phyloP scores from a whole-genome alignment of 495 filamentous ascomycete species.

The Bombardia bombarda region DNA sequence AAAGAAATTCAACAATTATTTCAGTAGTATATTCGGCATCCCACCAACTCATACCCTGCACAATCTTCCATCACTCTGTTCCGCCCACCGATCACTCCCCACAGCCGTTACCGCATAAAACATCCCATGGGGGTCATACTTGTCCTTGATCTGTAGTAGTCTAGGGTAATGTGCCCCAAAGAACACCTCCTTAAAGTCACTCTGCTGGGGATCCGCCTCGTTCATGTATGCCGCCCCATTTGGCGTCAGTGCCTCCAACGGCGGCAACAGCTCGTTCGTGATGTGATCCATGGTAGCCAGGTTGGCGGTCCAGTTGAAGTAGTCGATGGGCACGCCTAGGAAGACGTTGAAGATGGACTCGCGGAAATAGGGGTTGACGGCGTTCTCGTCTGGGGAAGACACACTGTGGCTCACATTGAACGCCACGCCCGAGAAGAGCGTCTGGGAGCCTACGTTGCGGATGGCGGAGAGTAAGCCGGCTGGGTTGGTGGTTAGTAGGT shows the following conservation, averaged over 20 bases:
- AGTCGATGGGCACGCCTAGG: neutral
- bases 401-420: no score
- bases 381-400: no score
- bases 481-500: no score
- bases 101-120: constrained; percentile 50
- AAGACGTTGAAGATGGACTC: no score
- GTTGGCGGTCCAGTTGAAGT: constrained; percentile 26
- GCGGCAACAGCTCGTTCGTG: neutral
- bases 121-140: constrained; percentile 44
- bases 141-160: constrained; percentile 43
- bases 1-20: no score
- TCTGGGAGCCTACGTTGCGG: no score
- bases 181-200: constrained; percentile 51
- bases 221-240: constrained; percentile 37
- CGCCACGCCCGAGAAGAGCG: no score
- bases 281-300: constrained; percentile 28
- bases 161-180: constrained; percentile 48
- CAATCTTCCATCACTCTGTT: no score
- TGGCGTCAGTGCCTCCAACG: constrained; percentile 23
- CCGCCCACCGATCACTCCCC: constrained; percentile 15
- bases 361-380: no score
- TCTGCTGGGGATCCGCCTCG: constrained; percentile 47
- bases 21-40: no score
- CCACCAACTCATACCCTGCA: no score
- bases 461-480: no score